Base-by-base conservation (phyloP, 805 yeast genomes). In the Nakazawaea pomicola region DNA sequence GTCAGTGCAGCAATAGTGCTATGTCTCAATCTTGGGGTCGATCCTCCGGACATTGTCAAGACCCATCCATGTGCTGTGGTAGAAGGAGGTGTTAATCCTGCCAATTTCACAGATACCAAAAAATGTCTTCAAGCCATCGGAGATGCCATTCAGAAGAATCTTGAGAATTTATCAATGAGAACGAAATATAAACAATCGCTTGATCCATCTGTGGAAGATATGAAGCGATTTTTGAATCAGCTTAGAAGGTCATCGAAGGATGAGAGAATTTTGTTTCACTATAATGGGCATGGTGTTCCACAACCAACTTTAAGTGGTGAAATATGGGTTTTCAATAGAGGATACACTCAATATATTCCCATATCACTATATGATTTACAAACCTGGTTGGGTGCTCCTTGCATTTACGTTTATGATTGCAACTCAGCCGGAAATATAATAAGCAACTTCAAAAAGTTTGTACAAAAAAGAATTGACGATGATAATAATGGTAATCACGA, bases 261-360 rank as follows among this genome's bases (percentile, higher is more conserved):
- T 47, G 98, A 91, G 57, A 71, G 99, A 45, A 84, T 91, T 8
- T 60, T 93, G 40, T 91, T 93, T 59, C 98, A 93, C 58, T 93
- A 93, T 59, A 93, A 93, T 53, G 99, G 99, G 6, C 99, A 93
- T 57, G 99, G 99, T 18, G 99, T 93, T 1, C 99, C 99, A 0
- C 88, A 88, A 53, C 98, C 99, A 0, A 93, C 99, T 0, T 80
- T 88, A 27, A 78, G 90, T 34, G 99, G 99, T 18, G 99, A 93
- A 56, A 87, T 93, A 20, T 93, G 99, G 99, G 98, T 93, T 9
- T 93, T 93, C 66, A 93, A 93, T 60, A 70, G 97, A 50, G 96
- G 96, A 1, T 93, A 90, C 58, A 93, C 99, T 1, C 99, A 93
- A 63, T 93, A 93, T 58, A 93, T 93, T 44, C 99, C 99, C 1